These are phyloP conservation scores for Debaryomycetaceae sp. DNA, from an alignment of 1,139 yeast species.

Conservation along the genomic window DNA sequence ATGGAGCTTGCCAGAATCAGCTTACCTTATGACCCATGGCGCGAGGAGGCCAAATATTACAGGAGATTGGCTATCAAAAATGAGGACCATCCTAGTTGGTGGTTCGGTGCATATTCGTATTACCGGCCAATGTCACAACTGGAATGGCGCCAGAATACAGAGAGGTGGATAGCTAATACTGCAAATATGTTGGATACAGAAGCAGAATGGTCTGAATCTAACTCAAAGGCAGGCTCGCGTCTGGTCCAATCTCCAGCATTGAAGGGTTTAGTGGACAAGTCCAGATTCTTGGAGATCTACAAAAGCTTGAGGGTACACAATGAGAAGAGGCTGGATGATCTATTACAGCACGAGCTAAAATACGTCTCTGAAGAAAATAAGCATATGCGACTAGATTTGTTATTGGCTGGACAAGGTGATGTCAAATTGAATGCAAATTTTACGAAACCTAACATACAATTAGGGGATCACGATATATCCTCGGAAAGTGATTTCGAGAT, in stretches of 20 bases:
- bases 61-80: slow-evolving; percentile 40
- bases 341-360: slow-evolving; percentile 24
- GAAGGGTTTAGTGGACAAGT: slow-evolving; percentile 13
- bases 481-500: slow-evolving; percentile 41
- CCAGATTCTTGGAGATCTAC: slow-evolving; percentile 25
- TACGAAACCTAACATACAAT: slow-evolving; percentile 34
- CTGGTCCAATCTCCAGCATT: slow-evolving; percentile 1
- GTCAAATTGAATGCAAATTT: slow-evolving; percentile 19
- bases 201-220: slow-evolving; percentile 1
- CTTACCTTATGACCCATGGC: slow-evolving; percentile 63
- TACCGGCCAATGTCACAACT: slow-evolving; percentile 49
- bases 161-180: slow-evolving; percentile 22
- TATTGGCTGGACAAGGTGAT: slow-evolving; percentile 32
- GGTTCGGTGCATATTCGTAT: slow-evolving; percentile 59
- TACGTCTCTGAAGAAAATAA: slow-evolving; percentile 36
- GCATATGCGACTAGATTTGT: slow-evolving; percentile 33
- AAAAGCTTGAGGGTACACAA: slow-evolving; percentile 22
- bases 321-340: slow-evolving; percentile 12
- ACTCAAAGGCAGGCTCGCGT: not conserved
- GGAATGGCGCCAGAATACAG: slow-evolving; percentile 43
- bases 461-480: slow-evolving; percentile 36
- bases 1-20: slow-evolving; percentile 48
- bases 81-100: slow-evolving; percentile 45
- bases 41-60: slow-evolving; percentile 52
- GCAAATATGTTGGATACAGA: slow-evolving; percentile 11